These are phyloP conservation scores for Botryotinia globosa DNA, from an alignment of 2,329 filamentous ascomycete genomes.

Conservation along the genomic window DNA sequence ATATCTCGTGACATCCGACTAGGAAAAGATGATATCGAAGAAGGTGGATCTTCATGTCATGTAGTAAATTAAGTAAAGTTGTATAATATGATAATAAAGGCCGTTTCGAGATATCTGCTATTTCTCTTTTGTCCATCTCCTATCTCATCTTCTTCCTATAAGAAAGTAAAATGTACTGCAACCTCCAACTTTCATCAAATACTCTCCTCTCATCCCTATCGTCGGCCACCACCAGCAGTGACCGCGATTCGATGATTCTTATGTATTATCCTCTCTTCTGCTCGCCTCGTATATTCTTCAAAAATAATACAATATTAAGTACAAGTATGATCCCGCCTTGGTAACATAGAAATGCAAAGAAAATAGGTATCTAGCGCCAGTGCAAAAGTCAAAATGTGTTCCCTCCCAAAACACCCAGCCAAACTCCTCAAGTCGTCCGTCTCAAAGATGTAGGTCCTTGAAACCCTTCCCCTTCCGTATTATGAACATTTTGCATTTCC, in stretches of 20 bases:
- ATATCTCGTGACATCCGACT: neutral
- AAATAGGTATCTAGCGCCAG: slow-evolving; percentile 17
- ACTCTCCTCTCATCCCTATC: neutral
- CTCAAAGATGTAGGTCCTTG: slow-evolving; percentile 47
- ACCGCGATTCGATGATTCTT: neutral
- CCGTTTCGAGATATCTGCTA: neutral
- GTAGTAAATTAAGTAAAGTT: neutral
- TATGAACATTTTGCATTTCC: slow-evolving; percentile 56
- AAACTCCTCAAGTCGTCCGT: neutral
- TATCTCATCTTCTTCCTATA: neutral
- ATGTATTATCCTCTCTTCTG: neutral
- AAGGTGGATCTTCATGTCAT: neutral
- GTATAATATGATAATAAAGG: neutral
- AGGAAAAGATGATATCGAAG: neutral
- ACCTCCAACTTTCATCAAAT: neutral
- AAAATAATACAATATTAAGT: slow-evolving; percentile 15
- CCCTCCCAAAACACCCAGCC: neutral
- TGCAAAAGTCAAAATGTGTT: neutral
- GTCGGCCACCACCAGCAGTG: slow-evolving; percentile 9
- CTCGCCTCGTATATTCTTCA: neutral
- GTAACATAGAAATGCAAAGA: slow-evolving; percentile 10
- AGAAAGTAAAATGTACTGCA: neutral
- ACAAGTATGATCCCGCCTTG: neutral
- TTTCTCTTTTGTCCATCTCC: neutral
- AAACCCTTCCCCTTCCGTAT: slow-evolving; percentile 44